Base-by-base conservation (phyloP, 306 rosid species). In the Astragalus glycyphyllos region DNA sequence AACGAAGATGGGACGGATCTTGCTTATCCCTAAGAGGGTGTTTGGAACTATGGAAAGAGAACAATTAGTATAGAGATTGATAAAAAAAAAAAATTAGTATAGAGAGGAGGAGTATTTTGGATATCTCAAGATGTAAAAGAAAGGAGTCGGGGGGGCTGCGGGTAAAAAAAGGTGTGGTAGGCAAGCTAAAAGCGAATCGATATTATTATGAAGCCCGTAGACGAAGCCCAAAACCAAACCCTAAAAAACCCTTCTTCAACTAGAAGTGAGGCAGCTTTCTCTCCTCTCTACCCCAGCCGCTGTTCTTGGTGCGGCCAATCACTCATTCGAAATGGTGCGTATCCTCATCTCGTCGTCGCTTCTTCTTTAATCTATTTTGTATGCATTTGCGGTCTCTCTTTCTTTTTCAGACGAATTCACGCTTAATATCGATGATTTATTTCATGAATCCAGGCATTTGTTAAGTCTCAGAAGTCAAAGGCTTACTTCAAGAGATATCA, bases 401-500 rank as follows among this genome's bases (percentile, higher is more conserved):
- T 12, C 15, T 8, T 8, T 35, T 35, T 40, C 9, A 40, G 45
- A 40, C 2, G 45, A 35, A 35, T 35, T 35, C 9, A 41, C 45
- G 45, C 9, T 41, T 7, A 1, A 10, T 42, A n/a, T 42, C 11
- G 48, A 11, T 5, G 48, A 10, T 10, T 42, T 73, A 37, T 10
- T 65, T 41, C 37, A 23, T 34, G 11, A 0, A 11, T 20, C 9
- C 20, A 88, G 96, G 96, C 34, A 6, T 91, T 59, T 29, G 89
- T 79, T 15, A 88, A 83, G 79, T 57, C 96, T 37, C 96, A 85
- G 31, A 91, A 91, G 46, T 12, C 88, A 2, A 86, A 35, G 80
- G 90, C 97, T 12, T 91, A 88, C 74, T 91, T 69, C 80, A 91
- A 91, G 84, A 73, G 97, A 53, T 91, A 54, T 44, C 97, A 91